Base-by-base conservation (phyloP, 495 filamentous ascomycete genomes). In the Tuber umbilicatum region DNA sequence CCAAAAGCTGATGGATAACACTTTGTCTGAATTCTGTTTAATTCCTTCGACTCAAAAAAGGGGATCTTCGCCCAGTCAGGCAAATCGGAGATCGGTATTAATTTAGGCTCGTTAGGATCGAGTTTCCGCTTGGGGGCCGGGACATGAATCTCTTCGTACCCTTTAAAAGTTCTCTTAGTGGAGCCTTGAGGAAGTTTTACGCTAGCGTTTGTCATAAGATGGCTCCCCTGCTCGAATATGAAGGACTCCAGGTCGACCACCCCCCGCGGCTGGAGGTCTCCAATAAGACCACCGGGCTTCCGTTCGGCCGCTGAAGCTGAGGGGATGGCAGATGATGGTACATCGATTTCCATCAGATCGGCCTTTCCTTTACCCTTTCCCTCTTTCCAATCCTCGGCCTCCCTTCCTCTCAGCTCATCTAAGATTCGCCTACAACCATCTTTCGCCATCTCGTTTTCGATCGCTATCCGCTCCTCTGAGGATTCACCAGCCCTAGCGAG, bases 101-200 rank as follows among this genome's bases (percentile, higher is more conserved):
- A 87, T 70, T 89, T 89, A 72, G 87, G 88, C 79, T 97, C 96
- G 70, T 89, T 90, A 7, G 93, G 88, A 75, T 96, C 93, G 72
- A 86, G 88, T 73, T 91, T 93, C 70, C 90, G 88, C 83, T 97
- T 95, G 23, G 95, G 95, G 9, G 92, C 88, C 2, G 96, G 95
- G 23, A 99, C 93, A 81, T 97, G 95, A 74, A 97, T 97, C 82
- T 99, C 95, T 83, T 98, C 95, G 76, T 97, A 99, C 40, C 96
- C 95, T 84, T 98, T 98, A 85, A 97, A 97, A 0, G 92, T 93
- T 19, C 93, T 88, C 83, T 98, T 97, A 0, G 91, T 97, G 1
- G 96, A 97, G 38, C 96, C 95, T 80, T 97, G 92, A 1, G 95
- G 95, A n/a, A 98, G 87, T 76, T 91, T 93, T 69, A 98, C 94